Base-by-base conservation (phyloP, 305 asterid species). In the Withania somnifera region DNA sequence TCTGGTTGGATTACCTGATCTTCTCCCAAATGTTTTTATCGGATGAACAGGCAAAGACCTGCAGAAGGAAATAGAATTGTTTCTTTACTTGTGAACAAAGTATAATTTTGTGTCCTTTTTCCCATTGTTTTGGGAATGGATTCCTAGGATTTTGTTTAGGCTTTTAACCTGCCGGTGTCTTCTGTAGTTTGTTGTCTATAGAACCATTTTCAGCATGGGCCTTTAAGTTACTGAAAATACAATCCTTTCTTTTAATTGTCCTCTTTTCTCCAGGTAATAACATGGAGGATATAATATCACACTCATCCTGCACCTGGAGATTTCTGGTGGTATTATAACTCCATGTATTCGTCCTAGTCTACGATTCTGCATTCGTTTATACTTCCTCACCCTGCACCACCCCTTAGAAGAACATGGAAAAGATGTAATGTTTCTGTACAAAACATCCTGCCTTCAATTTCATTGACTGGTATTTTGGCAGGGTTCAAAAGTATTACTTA, bases 271-370 rank as follows among this genome's bases (percentile, higher is more conserved):
- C 63, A 75, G 63, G 80, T 50, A 50, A 75, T 28, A 75, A 61
- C 80, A 75, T 28, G 80, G 61, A 50, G 80, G 45, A 26, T 75
- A 75, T 75, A 75, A 75, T 75, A 75, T 75, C 80, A 75, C 61
- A 17, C 61, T 75, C 61, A 50, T 75, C 80, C 80, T 50, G 45
- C 80, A 47, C 61, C 80, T 17, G 45, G 80, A 75, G 80, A 75
- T 75, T 50, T 75, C 80, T 75, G 9, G 80, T 75, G 45, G 61
- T 75, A 28, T 75, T 75, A 75, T 75, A 28, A 50, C 80, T 75
- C 80, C 80, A 75, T 75, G 80, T 28, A 50, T 50, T 50, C 80
- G 22, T 75, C 61, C 80, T 26, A 26, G 24, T 50, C 61, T 51
- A 73, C 15, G 80, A 34, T 50, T 75, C 80, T 50, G 45, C 61